Base-by-base conservation (phyloP, 148 eudicot species). In the Simmondsia chinensis region DNA sequence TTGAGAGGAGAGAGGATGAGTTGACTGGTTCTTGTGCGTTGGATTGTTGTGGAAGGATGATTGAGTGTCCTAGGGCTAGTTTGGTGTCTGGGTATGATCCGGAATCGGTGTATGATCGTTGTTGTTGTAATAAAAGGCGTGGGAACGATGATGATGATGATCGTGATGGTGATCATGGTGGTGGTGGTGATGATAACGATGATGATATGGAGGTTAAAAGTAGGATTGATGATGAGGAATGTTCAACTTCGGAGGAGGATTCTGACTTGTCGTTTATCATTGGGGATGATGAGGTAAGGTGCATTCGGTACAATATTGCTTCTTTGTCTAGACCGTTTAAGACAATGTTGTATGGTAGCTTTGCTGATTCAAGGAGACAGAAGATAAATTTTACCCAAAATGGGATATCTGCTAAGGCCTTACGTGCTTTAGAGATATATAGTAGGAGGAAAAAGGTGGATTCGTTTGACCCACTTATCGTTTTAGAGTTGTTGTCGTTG, bases 401-500 rank as follows among this genome's bases (percentile, higher is more conserved):
- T 34, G 88, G 78, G 46, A 56, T 79, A 18, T 76, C 96, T 15
- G 60, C 39, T 3, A 44, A 79, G 20, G 94, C 57, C 49, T 61
- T 87, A 76, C 72, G 60, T 53, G 83, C 76, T 33, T 70, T 79
- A 39, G 86, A 80, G 38, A 62, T 69, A 34, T 87, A 76, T 57
- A 83, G 96, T 56, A 83, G 86, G 69, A 72, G 59, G 20, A 72
- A 58, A 41, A 87, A 53, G 9, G 25, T 83, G 46, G 76, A 60
- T 53, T 69, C 50, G 1, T 62, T 58, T 46, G 59, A 73, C 26
- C 80, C 82, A 1, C 45, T 43, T 41, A 46, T 63, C 18, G 78
- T 80, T n/a, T 66, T 87, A 55, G 96, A 87, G 71, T 56, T 87
- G 23, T 68, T 87, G 17, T 56, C 69, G 6, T 63, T 83, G 35